phyloP scores from a whole-genome alignment of 225 moss, liverwort and hornwort species.

The Takakia lepidozioides region DNA sequence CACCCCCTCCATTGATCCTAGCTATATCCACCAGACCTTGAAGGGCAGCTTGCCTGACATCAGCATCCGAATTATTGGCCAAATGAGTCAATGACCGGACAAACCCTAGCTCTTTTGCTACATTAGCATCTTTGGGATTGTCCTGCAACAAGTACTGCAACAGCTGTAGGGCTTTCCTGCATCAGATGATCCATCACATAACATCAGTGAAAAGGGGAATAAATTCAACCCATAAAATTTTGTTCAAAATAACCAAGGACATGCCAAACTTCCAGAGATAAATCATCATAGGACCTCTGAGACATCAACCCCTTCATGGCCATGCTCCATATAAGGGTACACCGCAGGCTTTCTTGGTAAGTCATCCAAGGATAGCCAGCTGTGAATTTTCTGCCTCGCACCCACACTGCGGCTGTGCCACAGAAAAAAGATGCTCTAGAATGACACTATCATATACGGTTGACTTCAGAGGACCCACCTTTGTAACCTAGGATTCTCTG shows the following conservation, averaged over 20 bases:
- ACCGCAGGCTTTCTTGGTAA: no score
- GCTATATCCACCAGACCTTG: slow-evolving; percentile 57
- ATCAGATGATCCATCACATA: not conserved
- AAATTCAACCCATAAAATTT: no score
- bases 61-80: slow-evolving; percentile 55
- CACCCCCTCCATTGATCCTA: slow-evolving; percentile 25
- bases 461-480: slow-evolving; percentile 24
- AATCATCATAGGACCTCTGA: no score
- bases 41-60: slow-evolving; percentile 73
- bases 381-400: no score
- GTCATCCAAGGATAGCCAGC: no score
- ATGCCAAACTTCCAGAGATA: no score
- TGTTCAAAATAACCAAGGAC: no score
- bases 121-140: slow-evolving; percentile 61
- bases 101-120: slow-evolving; percentile 69
- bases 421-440: no score
- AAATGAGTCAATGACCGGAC: slow-evolving; percentile 45
- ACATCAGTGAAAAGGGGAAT: not conserved
- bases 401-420: no score
- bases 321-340: no score
- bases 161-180: slow-evolving; percentile 88
- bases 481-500: slow-evolving; percentile 60
- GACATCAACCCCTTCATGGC: no score
- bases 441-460: no score
- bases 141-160: slow-evolving; percentile 80